Conservation (phyloP, 345 rosid species). For the Eucalyptus cloeziana region DNA sequence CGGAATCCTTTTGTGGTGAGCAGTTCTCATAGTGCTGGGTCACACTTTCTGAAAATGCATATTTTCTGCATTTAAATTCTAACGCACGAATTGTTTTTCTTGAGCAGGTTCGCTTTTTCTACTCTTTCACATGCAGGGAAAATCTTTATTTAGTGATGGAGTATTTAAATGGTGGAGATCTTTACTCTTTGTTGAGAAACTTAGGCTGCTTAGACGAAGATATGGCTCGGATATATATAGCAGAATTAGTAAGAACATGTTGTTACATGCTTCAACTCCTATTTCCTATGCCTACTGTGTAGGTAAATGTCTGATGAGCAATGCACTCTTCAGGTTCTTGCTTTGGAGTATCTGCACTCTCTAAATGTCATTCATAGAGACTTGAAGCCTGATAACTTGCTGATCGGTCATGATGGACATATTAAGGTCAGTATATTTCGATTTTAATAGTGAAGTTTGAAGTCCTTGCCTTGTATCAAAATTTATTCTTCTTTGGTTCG, state of each 20-base stretch:
- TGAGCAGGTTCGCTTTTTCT: constrained; percentile 91
- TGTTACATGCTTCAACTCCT: background rate
- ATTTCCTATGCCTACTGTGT: background rate
- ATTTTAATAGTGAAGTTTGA: background rate
- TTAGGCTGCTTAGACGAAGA: constrained; percentile 94
- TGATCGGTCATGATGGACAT: constrained; percentile 98
- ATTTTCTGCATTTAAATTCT: constrained; percentile 1
- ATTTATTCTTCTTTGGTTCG: background rate
- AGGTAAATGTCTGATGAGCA: constrained; percentile 11
- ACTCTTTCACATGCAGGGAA: constrained; percentile 97
- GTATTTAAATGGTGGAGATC: constrained; percentile 96
- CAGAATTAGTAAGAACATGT: constrained; percentile 77
- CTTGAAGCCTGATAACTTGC: constrained; percentile 93
- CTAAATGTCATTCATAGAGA: constrained; percentile 90
- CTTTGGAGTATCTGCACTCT: constrained; percentile 95
- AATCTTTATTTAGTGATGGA: constrained; percentile 98
- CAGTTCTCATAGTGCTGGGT: background rate
- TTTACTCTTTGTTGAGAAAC: constrained; percentile 76
- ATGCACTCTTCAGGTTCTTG: constrained; percentile 73
- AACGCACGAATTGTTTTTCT: constrained; percentile 9
- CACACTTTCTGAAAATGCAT: background rate
- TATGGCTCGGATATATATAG: constrained; percentile 83
- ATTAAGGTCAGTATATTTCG: constrained; percentile 57
- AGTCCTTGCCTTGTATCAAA: background rate
- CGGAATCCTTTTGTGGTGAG: constrained; percentile 99